Evolutionary conservation across 805 yeast species (phyloP), one percentile per base, ranked within the genome.

Genomic region (Naumovozyma castellii): DNA sequence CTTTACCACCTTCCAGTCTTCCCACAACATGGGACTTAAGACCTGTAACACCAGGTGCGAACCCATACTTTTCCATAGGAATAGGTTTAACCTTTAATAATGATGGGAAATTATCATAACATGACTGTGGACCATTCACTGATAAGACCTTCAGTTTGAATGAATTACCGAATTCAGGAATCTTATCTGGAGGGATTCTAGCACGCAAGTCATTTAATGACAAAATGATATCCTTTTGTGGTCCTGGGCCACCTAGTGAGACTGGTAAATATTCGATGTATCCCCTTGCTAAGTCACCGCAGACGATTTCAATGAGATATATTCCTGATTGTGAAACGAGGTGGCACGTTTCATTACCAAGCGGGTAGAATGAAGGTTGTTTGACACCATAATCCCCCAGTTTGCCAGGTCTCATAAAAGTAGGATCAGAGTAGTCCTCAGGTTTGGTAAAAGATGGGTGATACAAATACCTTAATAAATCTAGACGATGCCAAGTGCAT

Each of bases 401-500:
- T 33, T 59, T 71, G 2, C 68, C 61, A 4, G 65, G 60, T 8
- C 57, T 40, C 41, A 49, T 46, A 29, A 53, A 55, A 0, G 71
- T 62, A 36, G 63, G 61, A 69, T 78, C 81, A 16, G 61, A 48
- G 41, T 57, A 62, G 54, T 86, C 95, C 3, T 66, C 57, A 0
- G 94, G 92, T 18, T 83, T 55, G 2, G 80, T 62, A 59, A 90
- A 88, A 0, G 84, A 74, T 5, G 83, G 94, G 59, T 90, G 97
- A 56, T 76, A 75, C 35, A 85, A 62, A 54, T 82, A 90, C 53
- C 96, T 69, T 35, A 84, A 51, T 30, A 83, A 59, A 57, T 90
- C 97, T 40, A 84, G 64, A 43, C 86, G 71, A 59, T 90, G 80
- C 97, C 97, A 90, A 18, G 76, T 78, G 51, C 95, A 88, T 48